Conservation (phyloP, 768 basidiomycete species). For the Amanita pseudoporphyria region DNA sequence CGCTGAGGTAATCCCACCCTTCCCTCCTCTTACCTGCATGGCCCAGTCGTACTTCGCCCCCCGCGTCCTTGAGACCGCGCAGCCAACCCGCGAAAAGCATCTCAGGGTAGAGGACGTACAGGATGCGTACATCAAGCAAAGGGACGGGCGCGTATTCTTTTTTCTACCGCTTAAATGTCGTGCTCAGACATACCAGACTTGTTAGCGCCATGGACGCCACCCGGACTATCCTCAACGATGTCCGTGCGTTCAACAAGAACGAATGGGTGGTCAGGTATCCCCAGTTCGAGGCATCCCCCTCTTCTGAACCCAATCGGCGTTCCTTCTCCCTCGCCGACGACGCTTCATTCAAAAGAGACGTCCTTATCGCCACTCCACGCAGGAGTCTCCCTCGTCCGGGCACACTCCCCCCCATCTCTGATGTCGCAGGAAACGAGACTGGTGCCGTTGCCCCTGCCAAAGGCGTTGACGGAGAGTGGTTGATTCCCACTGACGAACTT, state of each 20-base stretch:
- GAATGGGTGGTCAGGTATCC: slow-evolving; percentile 91
- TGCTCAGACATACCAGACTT: slow-evolving; percentile 36
- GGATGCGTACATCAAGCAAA: slow-evolving; percentile 65
- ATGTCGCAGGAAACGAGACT: slow-evolving; percentile 31
- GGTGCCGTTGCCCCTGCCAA: slow-evolving; percentile 20
- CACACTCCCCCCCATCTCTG: slow-evolving; percentile 38
- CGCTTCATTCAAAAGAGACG: slow-evolving; percentile 54
- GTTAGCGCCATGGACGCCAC: slow-evolving; percentile 71
- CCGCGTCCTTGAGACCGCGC: slow-evolving; percentile 23
- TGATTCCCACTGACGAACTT: slow-evolving; percentile 53
- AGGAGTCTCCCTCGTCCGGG: slow-evolving; percentile 46
- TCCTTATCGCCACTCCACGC: slow-evolving; percentile 44
- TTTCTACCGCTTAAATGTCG: not conserved
- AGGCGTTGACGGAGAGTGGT: slow-evolving; percentile 25
- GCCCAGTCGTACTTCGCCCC: slow-evolving; percentile 31
- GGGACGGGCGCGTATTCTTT: slow-evolving; percentile 52
- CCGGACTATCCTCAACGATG: slow-evolving; percentile 53
- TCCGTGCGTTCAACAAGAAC: slow-evolving; percentile 74
- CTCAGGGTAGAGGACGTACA: slow-evolving; percentile 64
- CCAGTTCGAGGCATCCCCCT: slow-evolving; percentile 30
- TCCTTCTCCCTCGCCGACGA: slow-evolving; percentile 84
- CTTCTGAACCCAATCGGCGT: slow-evolving; percentile 41
- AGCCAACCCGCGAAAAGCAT: slow-evolving; percentile 28
- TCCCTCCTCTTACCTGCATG: slow-evolving; percentile 17
- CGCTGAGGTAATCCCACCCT: not conserved